Evolutionary conservation across 1,139 yeast species (phyloP).

Genomic region (Wickerhamomyces sp.): DNA sequence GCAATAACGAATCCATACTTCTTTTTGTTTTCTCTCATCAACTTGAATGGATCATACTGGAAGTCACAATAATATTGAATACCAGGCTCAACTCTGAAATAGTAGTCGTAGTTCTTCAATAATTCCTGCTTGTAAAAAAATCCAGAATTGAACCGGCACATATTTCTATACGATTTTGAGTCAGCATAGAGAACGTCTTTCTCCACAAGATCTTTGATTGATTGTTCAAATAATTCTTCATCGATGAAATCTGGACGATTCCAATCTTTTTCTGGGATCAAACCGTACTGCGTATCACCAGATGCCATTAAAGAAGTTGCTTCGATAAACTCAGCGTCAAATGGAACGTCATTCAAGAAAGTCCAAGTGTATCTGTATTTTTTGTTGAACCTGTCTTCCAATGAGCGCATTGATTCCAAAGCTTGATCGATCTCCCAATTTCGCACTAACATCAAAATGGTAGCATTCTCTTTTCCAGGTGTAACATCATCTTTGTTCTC

Average conservation of each 20-base stretch:
- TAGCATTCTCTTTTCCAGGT: conserved; percentile 46
- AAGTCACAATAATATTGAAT: conserved; percentile 83
- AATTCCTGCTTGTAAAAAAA: conserved; percentile 71
- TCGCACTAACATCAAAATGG: conserved; percentile 65
- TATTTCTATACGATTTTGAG: conserved; percentile 71
- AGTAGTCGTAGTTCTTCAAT: conserved; percentile 66
- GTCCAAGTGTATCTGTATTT: conserved; percentile 82
- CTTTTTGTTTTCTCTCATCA: conserved; percentile 66
- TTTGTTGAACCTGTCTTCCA: conserved; percentile 65
- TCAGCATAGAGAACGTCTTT: conserved; percentile 71
- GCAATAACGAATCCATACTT: conserved; percentile 85
- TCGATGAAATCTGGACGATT: conserved; percentile 50
- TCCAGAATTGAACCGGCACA: conserved; percentile 84
- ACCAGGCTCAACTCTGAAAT: conserved; percentile 92
- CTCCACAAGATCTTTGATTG: conserved; percentile 50
- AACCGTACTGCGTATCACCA: conserved; percentile 71
- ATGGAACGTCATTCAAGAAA: conserved; percentile 78
- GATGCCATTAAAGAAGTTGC: conserved; percentile 80
- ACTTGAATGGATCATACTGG: conserved; percentile 79
- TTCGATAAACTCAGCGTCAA: conserved; percentile 58
- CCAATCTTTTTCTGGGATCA: conserved; percentile 68
- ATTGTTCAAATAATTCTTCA: conserved; percentile 35
- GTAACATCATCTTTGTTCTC: conserved; percentile 32
- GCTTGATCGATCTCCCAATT: conserved; percentile 64
- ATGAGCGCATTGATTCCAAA: conserved; percentile 55